Conservation (phyloP, 805 yeast genomes). For the Candida schatavii region DNA sequence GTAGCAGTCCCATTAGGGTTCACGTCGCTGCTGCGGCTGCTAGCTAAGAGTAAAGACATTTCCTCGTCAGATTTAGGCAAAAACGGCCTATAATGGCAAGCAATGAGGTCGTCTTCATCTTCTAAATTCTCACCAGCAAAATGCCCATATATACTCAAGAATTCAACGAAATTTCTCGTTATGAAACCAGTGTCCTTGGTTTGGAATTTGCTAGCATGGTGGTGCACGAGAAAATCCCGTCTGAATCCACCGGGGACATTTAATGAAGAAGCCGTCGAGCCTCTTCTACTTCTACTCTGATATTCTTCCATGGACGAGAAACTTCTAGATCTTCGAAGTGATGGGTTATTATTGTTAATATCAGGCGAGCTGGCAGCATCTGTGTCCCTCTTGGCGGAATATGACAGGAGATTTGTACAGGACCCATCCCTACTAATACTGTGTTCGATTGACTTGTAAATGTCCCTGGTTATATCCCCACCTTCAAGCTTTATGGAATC, state of each 20-base stretch:
- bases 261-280: slow-evolving; percentile 63
- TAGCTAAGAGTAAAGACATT: slow-evolving; percentile 25
- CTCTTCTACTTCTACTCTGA: slow-evolving; percentile 39
- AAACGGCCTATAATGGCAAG: slow-evolving; percentile 42
- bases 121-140: slow-evolving; percentile 83
- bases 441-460: slow-evolving; percentile 27
- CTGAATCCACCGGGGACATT: slow-evolving; percentile 84
- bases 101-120: slow-evolving; percentile 56
- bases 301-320: slow-evolving; percentile 21
- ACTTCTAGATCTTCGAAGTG: slow-evolving; percentile 17
- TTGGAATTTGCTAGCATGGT: slow-evolving; percentile 21
- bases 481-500: slow-evolving; percentile 39
- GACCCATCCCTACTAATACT: slow-evolving; percentile 8
- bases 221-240: slow-evolving; percentile 54
- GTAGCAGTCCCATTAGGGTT: slow-evolving; percentile 63
- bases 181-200: slow-evolving; percentile 44
- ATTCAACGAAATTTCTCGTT: slow-evolving; percentile 73
- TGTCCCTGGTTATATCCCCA: slow-evolving; percentile 51
- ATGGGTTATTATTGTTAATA: slow-evolving; percentile 1
- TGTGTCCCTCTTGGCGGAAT: slow-evolving; percentile 2
- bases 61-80: slow-evolving; percentile 24
- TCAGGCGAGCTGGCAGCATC: no score
- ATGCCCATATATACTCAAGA: slow-evolving; percentile 76
- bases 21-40: slow-evolving; percentile 9
- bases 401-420: slow-evolving; percentile 1